Percentiles rank a stretch among this genome's conserved stretches.
Evolutionary conservation across 192 early-diverging fungal species (phyloP).

Genomic region (Rhizophagus sp.): DNA sequence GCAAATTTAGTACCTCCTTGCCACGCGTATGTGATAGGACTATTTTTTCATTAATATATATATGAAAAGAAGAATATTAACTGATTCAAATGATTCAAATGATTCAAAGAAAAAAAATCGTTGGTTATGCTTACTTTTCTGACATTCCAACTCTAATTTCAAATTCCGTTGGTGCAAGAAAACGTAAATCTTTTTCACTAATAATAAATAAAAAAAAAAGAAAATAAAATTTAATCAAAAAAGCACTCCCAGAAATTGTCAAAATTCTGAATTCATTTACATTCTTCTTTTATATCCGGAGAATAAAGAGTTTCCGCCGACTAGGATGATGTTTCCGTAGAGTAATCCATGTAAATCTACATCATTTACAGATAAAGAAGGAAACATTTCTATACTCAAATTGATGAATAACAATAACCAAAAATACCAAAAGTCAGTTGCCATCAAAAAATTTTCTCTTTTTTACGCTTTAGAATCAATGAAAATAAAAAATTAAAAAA

Average conservation of each 20-base stretch:
- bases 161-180: constrained; percentile 54
- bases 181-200: constrained; percentile 55
- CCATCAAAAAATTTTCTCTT: constrained; percentile 3
- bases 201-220: constrained; percentile 16
- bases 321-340: constrained; percentile 66
- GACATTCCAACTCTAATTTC: constrained; percentile 57
- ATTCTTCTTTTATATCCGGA: constrained; percentile 64
- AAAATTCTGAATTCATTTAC: constrained; percentile 39
- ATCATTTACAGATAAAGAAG: constrained; percentile 22
- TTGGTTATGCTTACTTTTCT: constrained; percentile 52
- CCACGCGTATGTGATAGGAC: constrained; percentile 62
- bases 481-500: not conserved
- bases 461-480: not conserved
- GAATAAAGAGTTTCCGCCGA: constrained; percentile 67
- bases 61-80: not conserved
- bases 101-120: not conserved
- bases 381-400: constrained; percentile 29
- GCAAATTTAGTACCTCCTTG: constrained; percentile 53
- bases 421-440: not conserved
- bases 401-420: no score
- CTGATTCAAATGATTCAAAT: not conserved
- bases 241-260: not conserved
- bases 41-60: constrained; percentile 29
- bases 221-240: not conserved
- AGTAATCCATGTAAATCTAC: constrained; percentile 60